A percentile compares a stretch with the other conserved stretches of the same genome.
These are phyloP conservation scores for Penicillium sclerotiorum DNA, from an alignment of 2,329 filamentous ascomycete species.

Conservation along the genomic window DNA sequence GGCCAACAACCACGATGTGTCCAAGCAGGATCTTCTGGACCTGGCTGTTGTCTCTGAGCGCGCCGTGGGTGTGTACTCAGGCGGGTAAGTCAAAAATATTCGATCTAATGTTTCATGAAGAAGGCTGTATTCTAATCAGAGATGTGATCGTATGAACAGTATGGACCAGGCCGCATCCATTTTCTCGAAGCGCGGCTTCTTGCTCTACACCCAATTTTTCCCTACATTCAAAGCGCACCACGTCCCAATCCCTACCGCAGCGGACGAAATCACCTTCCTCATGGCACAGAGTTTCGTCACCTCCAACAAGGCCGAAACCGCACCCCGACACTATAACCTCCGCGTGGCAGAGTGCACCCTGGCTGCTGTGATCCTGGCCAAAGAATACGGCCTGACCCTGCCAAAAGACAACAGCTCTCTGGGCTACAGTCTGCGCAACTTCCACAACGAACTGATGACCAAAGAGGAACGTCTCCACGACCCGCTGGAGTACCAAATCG, in stretches of 20 bases:
- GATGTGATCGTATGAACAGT: conserved; percentile 46
- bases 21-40: conserved; percentile 91
- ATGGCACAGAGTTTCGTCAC: conserved; percentile 93
- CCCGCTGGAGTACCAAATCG: conserved; percentile 67
- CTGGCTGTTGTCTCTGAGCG: conserved; percentile 93
- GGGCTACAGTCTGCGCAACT: conserved; percentile 78
- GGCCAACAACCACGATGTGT: conserved; percentile 79
- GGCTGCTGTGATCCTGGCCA: conserved; percentile 70
- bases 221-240: conserved; percentile 75
- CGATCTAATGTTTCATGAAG: neutral
- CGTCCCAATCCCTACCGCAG: conserved; percentile 77
- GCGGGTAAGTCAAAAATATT: conserved; percentile 63
- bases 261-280: conserved; percentile 84
- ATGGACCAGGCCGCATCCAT: conserved; percentile 99
- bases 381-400: conserved; percentile 64
- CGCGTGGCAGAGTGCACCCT: conserved; percentile 94
- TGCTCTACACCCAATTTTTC: conserved; percentile 87
- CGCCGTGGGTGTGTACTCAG: conserved; percentile 92
- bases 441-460: conserved; percentile 79
- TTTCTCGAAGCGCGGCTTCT: conserved; percentile 81
- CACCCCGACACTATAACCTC: conserved; percentile 92
- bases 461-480: conserved; percentile 51
- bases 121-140: conserved; percentile 7
- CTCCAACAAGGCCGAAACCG: conserved; percentile 92
- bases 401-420: conserved; percentile 79